These are phyloP conservation scores for Aspergillus sp. DNA, from an alignment of 2,329 filamentous ascomycete genomes.

Conservation along the genomic window DNA sequence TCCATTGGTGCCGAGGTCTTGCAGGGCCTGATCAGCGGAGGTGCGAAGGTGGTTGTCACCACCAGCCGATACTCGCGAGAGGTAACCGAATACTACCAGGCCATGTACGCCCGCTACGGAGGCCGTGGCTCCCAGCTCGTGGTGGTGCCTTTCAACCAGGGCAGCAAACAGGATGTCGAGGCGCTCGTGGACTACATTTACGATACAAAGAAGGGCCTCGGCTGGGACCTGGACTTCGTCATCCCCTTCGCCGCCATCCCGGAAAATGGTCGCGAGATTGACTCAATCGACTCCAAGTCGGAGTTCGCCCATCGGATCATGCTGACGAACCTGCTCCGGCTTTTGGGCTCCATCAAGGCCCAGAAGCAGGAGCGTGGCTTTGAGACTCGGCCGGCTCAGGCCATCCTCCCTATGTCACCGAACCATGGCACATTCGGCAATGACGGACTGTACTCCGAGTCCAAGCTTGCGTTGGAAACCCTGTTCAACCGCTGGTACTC, in stretches of 20 bases:
- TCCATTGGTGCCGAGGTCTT: conserved; percentile 97
- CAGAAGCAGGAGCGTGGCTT: conserved; percentile 83
- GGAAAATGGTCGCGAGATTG: conserved; percentile 95
- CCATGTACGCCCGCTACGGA: conserved; percentile 93
- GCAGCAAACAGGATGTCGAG: conserved; percentile 95
- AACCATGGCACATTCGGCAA: conserved; percentile 98
- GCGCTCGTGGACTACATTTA: conserved; percentile 94
- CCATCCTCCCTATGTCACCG: conserved; percentile 88
- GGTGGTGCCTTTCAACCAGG: conserved; percentile 97
- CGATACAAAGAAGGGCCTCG: conserved; percentile 87
- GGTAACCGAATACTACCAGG: conserved; percentile 98
- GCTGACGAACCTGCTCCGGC: conserved; percentile 90
- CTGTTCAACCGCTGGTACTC: conserved; percentile 98
- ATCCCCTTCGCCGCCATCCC: conserved; percentile 96
- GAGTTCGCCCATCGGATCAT: conserved; percentile 98
- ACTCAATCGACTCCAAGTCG: conserved; percentile 91
- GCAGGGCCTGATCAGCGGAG: conserved; percentile 90
- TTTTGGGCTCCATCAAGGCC: conserved; percentile 80
- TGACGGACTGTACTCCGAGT: conserved; percentile 96
- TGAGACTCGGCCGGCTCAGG: conserved; percentile 91
- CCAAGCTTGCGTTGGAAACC: conserved; percentile 92
- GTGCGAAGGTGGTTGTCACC: conserved; percentile 92
- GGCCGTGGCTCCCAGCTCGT: conserved; percentile 92
- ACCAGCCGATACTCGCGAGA: conserved; percentile 94
- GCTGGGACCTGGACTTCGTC: conserved; percentile 95